phyloP scores from a whole-genome alignment of 1,284 basidiomycete genomes.

The Naganishia liquefaciens region DNA sequence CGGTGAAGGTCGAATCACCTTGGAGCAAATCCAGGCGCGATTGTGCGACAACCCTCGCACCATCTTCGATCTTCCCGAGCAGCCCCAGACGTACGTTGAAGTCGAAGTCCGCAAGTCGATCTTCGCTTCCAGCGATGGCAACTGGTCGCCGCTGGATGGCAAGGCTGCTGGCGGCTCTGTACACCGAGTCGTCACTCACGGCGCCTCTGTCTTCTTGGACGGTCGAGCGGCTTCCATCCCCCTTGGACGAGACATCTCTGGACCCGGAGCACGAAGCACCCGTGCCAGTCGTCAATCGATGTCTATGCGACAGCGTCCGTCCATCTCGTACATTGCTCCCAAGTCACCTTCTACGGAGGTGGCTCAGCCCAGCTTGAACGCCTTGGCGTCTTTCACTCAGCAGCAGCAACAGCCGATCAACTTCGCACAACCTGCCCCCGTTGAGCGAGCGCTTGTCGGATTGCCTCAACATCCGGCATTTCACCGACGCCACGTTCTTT shows the following conservation, averaged over 20 bases:
- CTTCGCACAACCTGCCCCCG: constrained; percentile 22
- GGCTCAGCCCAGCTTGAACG: constrained; percentile 39
- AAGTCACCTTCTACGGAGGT: constrained; percentile 32
- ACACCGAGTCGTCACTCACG: constrained; percentile 88
- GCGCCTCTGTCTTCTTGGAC: constrained; percentile 89
- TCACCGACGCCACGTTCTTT: constrained; percentile 85
- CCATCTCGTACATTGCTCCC: constrained; percentile 36
- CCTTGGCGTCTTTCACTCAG: constrained; percentile 44
- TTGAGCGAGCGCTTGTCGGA: constrained; percentile 52
- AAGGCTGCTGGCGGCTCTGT: constrained; percentile 71
- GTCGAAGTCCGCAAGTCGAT: constrained; percentile 76
- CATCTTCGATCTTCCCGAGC: constrained; percentile 89
- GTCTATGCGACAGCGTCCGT: constrained; percentile 44
- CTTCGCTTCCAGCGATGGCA: constrained; percentile 57
- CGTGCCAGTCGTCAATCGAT: constrained; percentile 47
- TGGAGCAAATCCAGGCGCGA: constrained; percentile 78
- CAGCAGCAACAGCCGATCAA: constrained; percentile 28
- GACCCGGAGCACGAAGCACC: constrained; percentile 58
- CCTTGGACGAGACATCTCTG: constrained; percentile 79
- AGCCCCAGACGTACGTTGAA: constrained; percentile 84
- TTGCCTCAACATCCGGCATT: constrained; percentile 67
- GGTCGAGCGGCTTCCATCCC: constrained; percentile 67
- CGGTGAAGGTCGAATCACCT: constrained; percentile 71
- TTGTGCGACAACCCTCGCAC: constrained; percentile 87
- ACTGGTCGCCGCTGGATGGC: constrained; percentile 84